Evolutionary conservation across 2,329 filamentous ascomycete genomes (phyloP).

Genomic region (Ambrosiella cleistominuta): DNA sequence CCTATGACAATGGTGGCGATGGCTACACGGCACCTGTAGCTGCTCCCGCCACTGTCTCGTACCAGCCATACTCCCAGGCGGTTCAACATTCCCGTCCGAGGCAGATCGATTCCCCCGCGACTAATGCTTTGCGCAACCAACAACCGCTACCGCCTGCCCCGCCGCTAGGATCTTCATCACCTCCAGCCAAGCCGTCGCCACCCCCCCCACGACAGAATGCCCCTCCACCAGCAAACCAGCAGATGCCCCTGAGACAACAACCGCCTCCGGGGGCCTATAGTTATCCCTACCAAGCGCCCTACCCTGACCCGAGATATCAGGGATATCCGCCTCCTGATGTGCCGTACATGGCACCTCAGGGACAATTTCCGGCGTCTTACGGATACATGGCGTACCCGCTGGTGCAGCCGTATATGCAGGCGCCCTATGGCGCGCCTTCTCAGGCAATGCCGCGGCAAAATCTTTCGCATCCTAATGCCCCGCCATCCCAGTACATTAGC

Average conservation of each 20-base stretch:
- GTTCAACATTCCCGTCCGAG: not conserved
- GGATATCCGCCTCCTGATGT: conserved; percentile 1
- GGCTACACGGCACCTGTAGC: not conserved
- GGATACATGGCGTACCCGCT: conserved; percentile 8
- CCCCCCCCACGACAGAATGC: not conserved
- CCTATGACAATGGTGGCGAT: not conserved
- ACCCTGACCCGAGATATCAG: conserved; percentile 13
- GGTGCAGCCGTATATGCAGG: not conserved
- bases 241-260: conserved; percentile 5
- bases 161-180: conserved; percentile 11
- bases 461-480: conserved; percentile 5
- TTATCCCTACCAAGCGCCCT: conserved; percentile 13
- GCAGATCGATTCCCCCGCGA: not conserved
- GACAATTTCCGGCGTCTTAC: conserved; percentile 8
- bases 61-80: conserved; percentile 4
- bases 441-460: conserved; percentile 11
- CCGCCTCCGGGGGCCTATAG: conserved; percentile 10
- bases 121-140: conserved; percentile 8
- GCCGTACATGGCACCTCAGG: conserved; percentile 1
- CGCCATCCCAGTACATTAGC: conserved; percentile 3
- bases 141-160: conserved; percentile 10
- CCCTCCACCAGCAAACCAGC: not conserved
- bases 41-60: not conserved
- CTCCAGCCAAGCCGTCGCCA: conserved; percentile 1
- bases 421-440: not conserved